These are phyloP conservation scores for Candida andamanensis DNA, from an alignment of 805 yeast genomes.

Conservation along the genomic window DNA sequence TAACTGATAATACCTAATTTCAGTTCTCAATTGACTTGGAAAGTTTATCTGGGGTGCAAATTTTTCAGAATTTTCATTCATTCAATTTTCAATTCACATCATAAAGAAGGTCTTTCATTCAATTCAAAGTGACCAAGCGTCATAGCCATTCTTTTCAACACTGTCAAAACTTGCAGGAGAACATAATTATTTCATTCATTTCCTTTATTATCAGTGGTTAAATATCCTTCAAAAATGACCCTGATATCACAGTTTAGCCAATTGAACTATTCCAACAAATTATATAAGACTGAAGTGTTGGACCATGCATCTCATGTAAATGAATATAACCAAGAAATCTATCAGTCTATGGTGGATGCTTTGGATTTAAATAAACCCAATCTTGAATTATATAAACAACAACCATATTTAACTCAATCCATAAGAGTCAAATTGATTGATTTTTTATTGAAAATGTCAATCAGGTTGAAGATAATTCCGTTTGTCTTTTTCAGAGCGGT, in stretches of 20 bases:
- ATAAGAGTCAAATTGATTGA: slow-evolving; percentile 75
- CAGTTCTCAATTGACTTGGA: too few relatives aligned
- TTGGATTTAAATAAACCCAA: slow-evolving; percentile 42
- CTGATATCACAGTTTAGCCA: slow-evolving; percentile 29
- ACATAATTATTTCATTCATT: too few relatives aligned
- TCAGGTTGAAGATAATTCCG: slow-evolving; percentile 61
- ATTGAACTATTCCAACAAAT: slow-evolving; percentile 45
- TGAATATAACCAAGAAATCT: slow-evolving; percentile 52
- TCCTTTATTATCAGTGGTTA: too few relatives aligned
- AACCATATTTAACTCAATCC: slow-evolving; percentile 76
- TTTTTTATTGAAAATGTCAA: slow-evolving; percentile 68
- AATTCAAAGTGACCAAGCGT: too few relatives aligned
- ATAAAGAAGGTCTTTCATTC: too few relatives aligned
- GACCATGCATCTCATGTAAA: slow-evolving; percentile 41
- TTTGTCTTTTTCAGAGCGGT: slow-evolving; percentile 63
- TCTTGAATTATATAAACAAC: slow-evolving; percentile 62
- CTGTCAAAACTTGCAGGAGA: too few relatives aligned
- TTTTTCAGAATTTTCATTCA: too few relatives aligned
- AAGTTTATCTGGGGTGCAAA: too few relatives aligned
- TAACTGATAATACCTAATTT: too few relatives aligned
- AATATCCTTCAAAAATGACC: too few relatives aligned
- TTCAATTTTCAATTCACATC: too few relatives aligned
- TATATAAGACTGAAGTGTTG: slow-evolving; percentile 46
- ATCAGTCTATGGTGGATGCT: slow-evolving; percentile 30
- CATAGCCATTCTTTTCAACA: too few relatives aligned